phyloP scores from a whole-genome alignment of 228 moss, liverwort and hornwort species.

The Sphagnum fallax region DNA sequence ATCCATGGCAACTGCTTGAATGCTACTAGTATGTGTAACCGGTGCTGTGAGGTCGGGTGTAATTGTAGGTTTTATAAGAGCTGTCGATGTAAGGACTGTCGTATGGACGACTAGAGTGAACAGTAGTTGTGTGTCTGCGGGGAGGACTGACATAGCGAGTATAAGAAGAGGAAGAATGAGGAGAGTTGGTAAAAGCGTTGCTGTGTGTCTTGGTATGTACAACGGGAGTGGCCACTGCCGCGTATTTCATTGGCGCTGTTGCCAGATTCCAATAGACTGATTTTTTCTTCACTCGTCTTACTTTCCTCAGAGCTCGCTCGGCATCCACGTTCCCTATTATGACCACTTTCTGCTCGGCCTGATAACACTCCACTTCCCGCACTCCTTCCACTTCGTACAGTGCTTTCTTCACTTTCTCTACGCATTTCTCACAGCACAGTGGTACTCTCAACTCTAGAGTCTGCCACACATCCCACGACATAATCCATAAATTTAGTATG shows the following conservation, averaged over 20 bases:
- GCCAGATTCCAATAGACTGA: conserved; percentile 30
- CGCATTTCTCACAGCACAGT: conserved; percentile 53
- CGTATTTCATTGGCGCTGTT: conserved; percentile 25
- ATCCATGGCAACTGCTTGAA: too few species aligned
- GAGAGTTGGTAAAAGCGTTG: conserved; percentile 7
- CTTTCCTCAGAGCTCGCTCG: conserved; percentile 23
- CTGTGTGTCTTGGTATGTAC: conserved; percentile 4
- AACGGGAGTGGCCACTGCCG: conserved; percentile 1
- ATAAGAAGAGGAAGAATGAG: neutral
- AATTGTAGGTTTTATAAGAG: conserved; percentile 17
- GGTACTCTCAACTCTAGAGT: conserved; percentile 29
- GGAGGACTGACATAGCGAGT: conserved; percentile 11
- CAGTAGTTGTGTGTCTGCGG: conserved; percentile 1
- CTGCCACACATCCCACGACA: conserved; percentile 1
- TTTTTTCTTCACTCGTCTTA: conserved; percentile 32
- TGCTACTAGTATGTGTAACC: too few species aligned
- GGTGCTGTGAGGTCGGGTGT: too few species aligned
- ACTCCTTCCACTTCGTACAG: conserved; percentile 20
- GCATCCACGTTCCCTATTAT: conserved; percentile 34
- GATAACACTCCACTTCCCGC: conserved; percentile 18
- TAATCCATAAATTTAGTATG: neutral
- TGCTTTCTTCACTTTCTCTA: conserved; percentile 23
- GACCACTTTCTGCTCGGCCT: conserved; percentile 21
- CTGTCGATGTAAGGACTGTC: conserved; percentile 41
- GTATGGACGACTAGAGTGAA: neutral